Evolutionary conservation across 495 filamentous ascomycete genomes (phyloP), one percentile per base, ranked within the genome.

Genomic region (Chaetomium tenue): DNA sequence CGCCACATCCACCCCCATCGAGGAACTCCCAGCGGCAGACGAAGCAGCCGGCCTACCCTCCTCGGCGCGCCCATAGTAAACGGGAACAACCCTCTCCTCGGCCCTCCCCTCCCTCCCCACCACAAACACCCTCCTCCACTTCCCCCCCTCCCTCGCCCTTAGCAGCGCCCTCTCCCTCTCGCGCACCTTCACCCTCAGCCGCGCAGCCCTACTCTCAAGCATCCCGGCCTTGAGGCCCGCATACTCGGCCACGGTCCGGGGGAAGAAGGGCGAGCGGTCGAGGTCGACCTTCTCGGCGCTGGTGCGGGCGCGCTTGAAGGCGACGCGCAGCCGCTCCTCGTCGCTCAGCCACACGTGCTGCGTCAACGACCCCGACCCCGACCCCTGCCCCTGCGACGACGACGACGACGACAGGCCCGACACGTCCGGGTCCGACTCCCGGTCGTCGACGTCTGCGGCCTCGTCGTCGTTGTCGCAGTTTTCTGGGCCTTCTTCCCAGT

Each of bases 231-330:
- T 51, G n/a, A 51, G 20, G 12, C 58, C 58, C 13, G 23, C 58
- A 11, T 52, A 52, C 20, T 52, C 58, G 47, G 11, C 58, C 20
- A 20, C 30, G 20, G 58, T 61, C 22, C n/a, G 39, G 9, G 58
- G 58, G 47, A 61, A 61, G 47, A 52, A 61, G 58, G 58, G 58
- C 4, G 58, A 52, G n/a, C 47, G n/a, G 30, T 61, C 47, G 47
- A 61, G 46, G 30, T 46, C 58, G 9, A 40, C 28, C 46, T 26
- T 25, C 7, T 18, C 28, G 12, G 58, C 58, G 12, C 18, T 52
- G 30, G 30, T 20, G n/a, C 20, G 28, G 28, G 20, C 13, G 0
- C 58, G 46, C 47, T 39, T 37, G 58, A 42, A 61, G 47, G 20
- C 22, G 5, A 61, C 30, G 11, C 58, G 47, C 2, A 42, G 8